A percentile compares a stretch with the other conserved stretches of the same genome.
Evolutionary conservation across 2,329 filamentous ascomycete species (phyloP).

Genomic region (Talaromyces albobiverticillius): DNA sequence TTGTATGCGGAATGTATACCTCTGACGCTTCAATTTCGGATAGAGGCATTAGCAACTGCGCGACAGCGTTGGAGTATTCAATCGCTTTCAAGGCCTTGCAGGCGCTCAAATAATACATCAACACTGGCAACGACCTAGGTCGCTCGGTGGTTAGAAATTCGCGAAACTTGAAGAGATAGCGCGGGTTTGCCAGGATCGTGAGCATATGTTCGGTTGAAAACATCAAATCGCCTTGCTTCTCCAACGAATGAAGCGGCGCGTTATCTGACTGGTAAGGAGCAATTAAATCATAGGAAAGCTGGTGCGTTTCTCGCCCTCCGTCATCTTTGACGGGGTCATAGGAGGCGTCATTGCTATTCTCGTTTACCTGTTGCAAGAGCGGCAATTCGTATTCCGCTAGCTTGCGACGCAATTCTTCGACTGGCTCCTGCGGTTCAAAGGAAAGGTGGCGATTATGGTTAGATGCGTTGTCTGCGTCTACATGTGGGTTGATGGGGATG

Average conservation of each 20-base stretch:
- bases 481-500: background rate
- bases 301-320: constrained; percentile 14
- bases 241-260: constrained; percentile 50
- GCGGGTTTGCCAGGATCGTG: constrained; percentile 63
- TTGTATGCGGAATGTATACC: constrained; percentile 49
- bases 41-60: constrained; percentile 58
- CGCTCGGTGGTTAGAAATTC: constrained; percentile 61
- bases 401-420: constrained; percentile 27
- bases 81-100: constrained; percentile 70
- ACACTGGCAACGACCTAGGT: constrained; percentile 61
- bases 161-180: constrained; percentile 63
- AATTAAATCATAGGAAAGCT: constrained; percentile 32
- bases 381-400: constrained; percentile 26
- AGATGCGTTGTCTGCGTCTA: background rate
- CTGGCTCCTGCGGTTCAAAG: background rate
- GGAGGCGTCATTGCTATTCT: constrained; percentile 23
- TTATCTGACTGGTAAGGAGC: constrained; percentile 28
- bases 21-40: constrained; percentile 56
- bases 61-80: constrained; percentile 67
- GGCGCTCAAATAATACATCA: constrained; percentile 70
- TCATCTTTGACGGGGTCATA: constrained; percentile 31
- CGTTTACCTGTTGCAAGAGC: constrained; percentile 27
- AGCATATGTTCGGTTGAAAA: constrained; percentile 65
- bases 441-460: background rate
- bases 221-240: constrained; percentile 62